Evolutionary conservation across 1,284 basidiomycete genomes (phyloP), one percentile per base, ranked within the genome.

Genomic region (Tilletia indica): DNA sequence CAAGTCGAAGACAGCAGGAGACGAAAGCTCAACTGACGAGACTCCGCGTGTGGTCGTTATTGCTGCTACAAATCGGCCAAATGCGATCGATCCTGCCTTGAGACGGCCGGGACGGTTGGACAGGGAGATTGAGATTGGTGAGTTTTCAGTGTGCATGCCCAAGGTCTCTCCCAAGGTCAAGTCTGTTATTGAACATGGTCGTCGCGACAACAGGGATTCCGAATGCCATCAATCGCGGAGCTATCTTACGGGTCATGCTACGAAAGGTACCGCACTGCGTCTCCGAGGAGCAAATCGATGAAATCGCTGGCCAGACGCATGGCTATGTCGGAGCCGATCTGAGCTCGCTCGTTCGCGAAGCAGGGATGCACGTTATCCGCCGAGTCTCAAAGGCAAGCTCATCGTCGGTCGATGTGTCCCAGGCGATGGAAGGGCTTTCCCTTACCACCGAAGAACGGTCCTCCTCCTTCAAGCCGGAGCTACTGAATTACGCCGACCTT

Each of bases 321-420:
- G 97, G 97, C 0, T 99, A 96, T 82, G 97, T 99, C 67, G 97
- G 97, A 8, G 97, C 97, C 1, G 97, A 99, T 84, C 87, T 99
- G 42, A 90, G 91, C 63, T 92, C 94, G 0, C 90, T 98, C 63
- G 90, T 99, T 34, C 91, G 96, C 31, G 93, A 97, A 85, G 94
- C 94, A 6, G 95, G 95, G 1, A 94, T 94, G 8, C 85, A 89
- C 11, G 93, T 94, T 1, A 96, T 98, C 81, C 93, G 95, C 79
- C 90, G 92, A 2, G n/a, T 49, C 21, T 67, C 61, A 36, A 58
- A 58, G 14, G 61, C 34, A 21, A 6, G 16, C 4, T 39, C 61
- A 21, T 8, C 36, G 12, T 4, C 61, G 4, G 36, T 36, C 36
- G 31, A 34, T 21, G 61, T 64, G 9, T 64, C 61, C 9, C 9